Percentiles rank a stretch among this genome's conserved stretches.
Conservation (phyloP, 2,329 filamentous ascomycete species). For the Cercospora janseana region DNA sequence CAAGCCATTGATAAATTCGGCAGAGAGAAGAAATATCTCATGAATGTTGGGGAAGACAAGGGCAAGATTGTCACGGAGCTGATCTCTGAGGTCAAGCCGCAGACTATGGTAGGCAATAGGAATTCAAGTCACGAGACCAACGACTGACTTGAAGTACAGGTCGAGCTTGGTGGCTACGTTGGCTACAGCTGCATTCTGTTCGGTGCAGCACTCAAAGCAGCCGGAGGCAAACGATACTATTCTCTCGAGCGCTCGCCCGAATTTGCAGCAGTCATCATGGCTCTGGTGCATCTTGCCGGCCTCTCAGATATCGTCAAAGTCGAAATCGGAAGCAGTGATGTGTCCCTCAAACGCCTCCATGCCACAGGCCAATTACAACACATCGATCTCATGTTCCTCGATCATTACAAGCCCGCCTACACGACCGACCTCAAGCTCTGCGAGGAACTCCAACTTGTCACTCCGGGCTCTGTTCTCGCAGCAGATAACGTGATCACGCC, state of each 20-base stretch:
- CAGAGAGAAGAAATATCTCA: slow-evolving; percentile 66
- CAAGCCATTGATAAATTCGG: slow-evolving; percentile 69
- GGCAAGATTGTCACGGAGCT: slow-evolving; percentile 67
- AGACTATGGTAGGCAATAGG: slow-evolving; percentile 55
- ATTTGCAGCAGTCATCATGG: slow-evolving; percentile 67
- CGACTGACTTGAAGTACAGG: slow-evolving; percentile 35
- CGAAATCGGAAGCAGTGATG: slow-evolving; percentile 65
- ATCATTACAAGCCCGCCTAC: slow-evolving; percentile 78
- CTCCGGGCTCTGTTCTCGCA: slow-evolving; percentile 60
- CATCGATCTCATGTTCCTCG: slow-evolving; percentile 73
- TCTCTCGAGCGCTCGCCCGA: slow-evolving; percentile 72
- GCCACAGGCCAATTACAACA: slow-evolving; percentile 52
- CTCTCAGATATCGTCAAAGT: slow-evolving; percentile 69
- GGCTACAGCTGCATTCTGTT: slow-evolving; percentile 81
- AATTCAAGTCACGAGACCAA: slow-evolving; percentile 13
- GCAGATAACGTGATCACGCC: slow-evolving; percentile 72
- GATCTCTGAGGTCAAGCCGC: slow-evolving; percentile 65
- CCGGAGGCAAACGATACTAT: slow-evolving; percentile 65
- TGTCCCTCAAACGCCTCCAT: slow-evolving; percentile 62
- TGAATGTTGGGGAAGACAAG: slow-evolving; percentile 77
- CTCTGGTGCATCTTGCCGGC: slow-evolving; percentile 71
- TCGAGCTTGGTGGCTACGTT: slow-evolving; percentile 78
- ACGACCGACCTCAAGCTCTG: slow-evolving; percentile 72
- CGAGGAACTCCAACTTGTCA: slow-evolving; percentile 66
- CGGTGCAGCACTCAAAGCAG: slow-evolving; percentile 61